Percentiles rank a stretch among this genome's conserved stretches.
Evolutionary conservation across 768 basidiomycete species (phyloP).

Genomic region (Coprinellus micaceus): DNA sequence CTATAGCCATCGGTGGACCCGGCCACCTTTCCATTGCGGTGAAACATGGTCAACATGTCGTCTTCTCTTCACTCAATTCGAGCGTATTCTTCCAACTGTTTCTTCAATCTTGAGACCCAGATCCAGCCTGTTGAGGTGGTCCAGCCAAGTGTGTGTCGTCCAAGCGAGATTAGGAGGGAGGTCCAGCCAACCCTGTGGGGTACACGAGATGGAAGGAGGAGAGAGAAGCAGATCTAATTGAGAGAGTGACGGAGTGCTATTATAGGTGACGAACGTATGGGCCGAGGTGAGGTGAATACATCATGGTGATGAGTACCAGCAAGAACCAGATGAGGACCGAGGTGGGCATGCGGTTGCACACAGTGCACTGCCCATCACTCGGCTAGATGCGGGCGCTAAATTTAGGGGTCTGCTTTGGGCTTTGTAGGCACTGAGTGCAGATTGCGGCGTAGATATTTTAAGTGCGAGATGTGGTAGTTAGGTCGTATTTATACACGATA

Average conservation of each 20-base stretch:
- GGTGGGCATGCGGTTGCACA: too few relatives aligned
- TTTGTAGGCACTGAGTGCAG: too few relatives aligned
- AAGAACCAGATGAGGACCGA: too few relatives aligned
- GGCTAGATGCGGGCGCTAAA: too few relatives aligned
- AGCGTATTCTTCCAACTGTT: neutral
- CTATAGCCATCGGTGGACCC: too few relatives aligned
- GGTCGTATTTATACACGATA: too few relatives aligned
- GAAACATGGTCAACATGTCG: neutral
- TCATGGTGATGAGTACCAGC: too few relatives aligned
- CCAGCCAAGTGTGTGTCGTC: neutral
- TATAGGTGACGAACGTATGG: slow-evolving; percentile 2
- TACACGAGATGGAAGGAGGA: neutral
- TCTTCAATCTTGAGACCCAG: neutral
- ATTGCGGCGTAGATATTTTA: too few relatives aligned
- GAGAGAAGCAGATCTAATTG: neutral
- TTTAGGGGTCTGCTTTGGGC: too few relatives aligned
- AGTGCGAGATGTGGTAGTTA: too few relatives aligned
- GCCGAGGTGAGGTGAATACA: neutral
- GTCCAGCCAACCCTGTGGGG: neutral
- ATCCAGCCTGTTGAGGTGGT: too few relatives aligned
- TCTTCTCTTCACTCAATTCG: neutral
- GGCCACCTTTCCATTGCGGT: neutral
- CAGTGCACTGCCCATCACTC: too few relatives aligned
- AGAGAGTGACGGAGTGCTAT: neutral
- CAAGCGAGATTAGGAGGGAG: neutral